Percentiles rank a stretch among this genome's conserved stretches.
Evolutionary conservation across 164 flowering plant species (phyloP).

Genomic region (Macadamia tetraphylla): DNA sequence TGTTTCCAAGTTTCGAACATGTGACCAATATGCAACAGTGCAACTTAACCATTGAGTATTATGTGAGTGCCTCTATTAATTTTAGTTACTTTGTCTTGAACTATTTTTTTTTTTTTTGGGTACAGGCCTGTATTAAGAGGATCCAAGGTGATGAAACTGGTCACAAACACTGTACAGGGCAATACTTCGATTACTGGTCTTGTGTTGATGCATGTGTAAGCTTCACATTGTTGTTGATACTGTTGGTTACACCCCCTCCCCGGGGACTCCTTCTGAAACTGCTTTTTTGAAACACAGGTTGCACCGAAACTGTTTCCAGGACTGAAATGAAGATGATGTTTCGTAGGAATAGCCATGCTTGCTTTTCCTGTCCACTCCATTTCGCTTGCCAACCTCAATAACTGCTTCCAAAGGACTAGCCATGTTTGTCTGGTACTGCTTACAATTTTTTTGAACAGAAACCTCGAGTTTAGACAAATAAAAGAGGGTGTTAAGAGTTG

Average conservation of each 20-base stretch:
- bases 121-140: slow-evolving; percentile 74
- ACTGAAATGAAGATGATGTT: slow-evolving; percentile 27
- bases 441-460: slow-evolving; percentile 9
- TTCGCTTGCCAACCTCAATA: background rate
- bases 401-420: slow-evolving; percentile 8
- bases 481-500: background rate
- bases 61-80: background rate
- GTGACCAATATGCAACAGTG: too few species aligned
- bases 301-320: slow-evolving; percentile 50
- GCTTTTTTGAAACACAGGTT: slow-evolving; percentile 35
- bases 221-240: background rate
- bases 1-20: too few species aligned
- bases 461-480: slow-evolving; percentile 2
- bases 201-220: slow-evolving; percentile 90
- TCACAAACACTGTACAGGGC: slow-evolving; percentile 90
- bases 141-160: slow-evolving; percentile 77
- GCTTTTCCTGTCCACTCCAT: background rate
- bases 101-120: background rate
- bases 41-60: background rate
- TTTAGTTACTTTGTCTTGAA: background rate
- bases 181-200: slow-evolving; percentile 85
- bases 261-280: background rate
- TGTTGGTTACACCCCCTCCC: background rate
- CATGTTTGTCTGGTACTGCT: slow-evolving; percentile 3
- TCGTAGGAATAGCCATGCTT: background rate